phyloP scores from a whole-genome alignment of 805 yeast genomes.

The Metschnikowia cerradonensis region DNA sequence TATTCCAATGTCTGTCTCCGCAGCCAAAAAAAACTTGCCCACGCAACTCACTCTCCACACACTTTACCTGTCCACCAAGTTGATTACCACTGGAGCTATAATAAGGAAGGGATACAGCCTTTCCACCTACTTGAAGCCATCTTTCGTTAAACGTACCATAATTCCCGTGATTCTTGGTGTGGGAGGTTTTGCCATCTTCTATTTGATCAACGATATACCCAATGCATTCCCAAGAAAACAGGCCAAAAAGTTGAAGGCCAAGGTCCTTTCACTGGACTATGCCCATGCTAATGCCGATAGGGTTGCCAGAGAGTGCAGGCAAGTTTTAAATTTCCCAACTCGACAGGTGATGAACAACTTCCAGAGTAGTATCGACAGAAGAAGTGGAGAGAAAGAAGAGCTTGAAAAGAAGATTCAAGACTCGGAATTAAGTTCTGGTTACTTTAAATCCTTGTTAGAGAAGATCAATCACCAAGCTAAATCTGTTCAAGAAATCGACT shows the following conservation, averaged over 20 bases:
- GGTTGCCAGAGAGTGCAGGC: conserved; percentile 75
- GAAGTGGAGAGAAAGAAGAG: conserved; percentile 53
- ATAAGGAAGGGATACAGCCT: conserved; percentile 35
- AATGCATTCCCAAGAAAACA: conserved; percentile 83
- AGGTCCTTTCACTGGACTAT: conserved; percentile 67
- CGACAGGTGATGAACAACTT: conserved; percentile 73
- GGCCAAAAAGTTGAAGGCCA: conserved; percentile 62
- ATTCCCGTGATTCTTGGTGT: conserved; percentile 51
- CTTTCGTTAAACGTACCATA: conserved; percentile 43
- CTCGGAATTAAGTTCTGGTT: conserved; percentile 52
- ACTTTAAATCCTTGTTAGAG: conserved; percentile 48
- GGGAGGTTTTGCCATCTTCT: conserved; percentile 52
- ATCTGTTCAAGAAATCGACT: conserved; percentile 39
- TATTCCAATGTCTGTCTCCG: conserved; percentile 27
- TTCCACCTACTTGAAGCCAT: conserved; percentile 34
- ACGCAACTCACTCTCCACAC: conserved; percentile 40
- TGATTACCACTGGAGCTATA: conserved; percentile 40
- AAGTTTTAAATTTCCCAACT: conserved; percentile 75
- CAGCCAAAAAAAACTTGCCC: conserved; percentile 31
- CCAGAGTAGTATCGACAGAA: conserved; percentile 61
- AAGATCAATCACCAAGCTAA: conserved; percentile 43
- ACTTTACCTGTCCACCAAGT: conserved; percentile 35
- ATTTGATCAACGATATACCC: conserved; percentile 77
- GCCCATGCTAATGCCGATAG: conserved; percentile 74
- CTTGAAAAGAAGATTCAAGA: conserved; percentile 48